Conservation (phyloP, 345 rosid species). For the Eucalyptus polyanthemos region DNA sequence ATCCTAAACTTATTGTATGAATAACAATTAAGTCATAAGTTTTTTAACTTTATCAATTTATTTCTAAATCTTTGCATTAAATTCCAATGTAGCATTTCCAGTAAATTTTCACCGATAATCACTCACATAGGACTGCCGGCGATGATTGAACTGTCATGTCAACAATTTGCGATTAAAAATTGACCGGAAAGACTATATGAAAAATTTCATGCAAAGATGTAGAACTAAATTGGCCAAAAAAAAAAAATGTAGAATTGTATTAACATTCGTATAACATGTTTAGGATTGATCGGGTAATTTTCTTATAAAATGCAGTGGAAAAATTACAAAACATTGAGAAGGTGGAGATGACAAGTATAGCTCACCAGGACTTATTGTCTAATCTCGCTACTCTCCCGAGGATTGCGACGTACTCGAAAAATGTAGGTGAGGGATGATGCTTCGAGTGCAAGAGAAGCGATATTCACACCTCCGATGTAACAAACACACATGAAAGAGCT, state of each 20-base stretch:
- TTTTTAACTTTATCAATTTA: neutral
- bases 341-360: neutral
- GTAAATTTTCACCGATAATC: fast-evolving
- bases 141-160: neutral
- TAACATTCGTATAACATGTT: fast-evolving
- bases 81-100: fast-evolving
- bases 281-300: neutral
- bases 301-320: fast-evolving
- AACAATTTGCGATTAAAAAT: fast-evolving
- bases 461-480: neutral
- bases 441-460: neutral
- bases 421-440: neutral
- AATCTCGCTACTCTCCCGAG: neutral
- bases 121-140: fast-evolving
- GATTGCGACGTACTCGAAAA: neutral
- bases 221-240: neutral
- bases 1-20: neutral
- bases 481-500: neutral
- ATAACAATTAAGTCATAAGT: fast-evolving
- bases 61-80: fast-evolving
- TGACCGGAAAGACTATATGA: fast-evolving
- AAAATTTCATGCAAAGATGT: fast-evolving
- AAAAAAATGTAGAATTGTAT: neutral
- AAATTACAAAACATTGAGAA: neutral
- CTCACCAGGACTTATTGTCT: neutral